Base-by-base conservation (phyloP, 495 filamentous ascomycete species). In the Physcia stellaris region DNA sequence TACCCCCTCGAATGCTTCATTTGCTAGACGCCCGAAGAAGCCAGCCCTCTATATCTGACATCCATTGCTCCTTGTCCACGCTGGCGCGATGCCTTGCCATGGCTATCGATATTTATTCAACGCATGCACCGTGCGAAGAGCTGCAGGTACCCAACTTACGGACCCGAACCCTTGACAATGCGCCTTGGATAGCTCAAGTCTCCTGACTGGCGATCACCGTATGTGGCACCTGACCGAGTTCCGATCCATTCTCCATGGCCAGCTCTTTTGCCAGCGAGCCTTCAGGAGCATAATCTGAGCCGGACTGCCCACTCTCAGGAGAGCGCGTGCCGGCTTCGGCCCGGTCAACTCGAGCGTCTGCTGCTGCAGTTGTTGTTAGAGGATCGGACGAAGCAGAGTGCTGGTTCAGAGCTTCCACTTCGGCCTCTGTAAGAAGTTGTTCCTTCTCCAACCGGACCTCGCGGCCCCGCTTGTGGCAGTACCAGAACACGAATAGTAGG, bases 401-500 rank as follows among this genome's bases (percentile, higher is more conserved):
- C n/a, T 39, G 26, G 15, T 32, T 16, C 18, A 40, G 37, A 46
- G 60, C 58, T 10, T 43, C 50, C 28, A 67, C 61, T 42, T 70
- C 68, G 22, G 59, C 59, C 40, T 70, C 66, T 1, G 63, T 67
- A n/a, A 69, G 63, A 9, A 64, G 48, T 6, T 67, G 66, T 56
- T 87, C 83, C 43, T 64, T 71, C 50, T 84, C 83, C 1, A 94
- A 66, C 24, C 90, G 67, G 11, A 75, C 75, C 59, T 98, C 90
- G 12, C 73, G 72, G 24, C 90, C 90, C 11, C 90, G 75, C 57
- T 94, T 94, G 55, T 95, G 82, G 58, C 84, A 95, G 56, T 98
- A 98, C 88, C 88, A 98, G 42, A 96, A 72, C 35, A 88, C 82
- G 53, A 87, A 84, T 22, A 98, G 59, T 10, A 98, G 64, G 42